Evolutionary conservation across 1,139 yeast species (phyloP), one percentile per base, ranked within the genome.

Genomic region (Saccharomyces hybrid): DNA sequence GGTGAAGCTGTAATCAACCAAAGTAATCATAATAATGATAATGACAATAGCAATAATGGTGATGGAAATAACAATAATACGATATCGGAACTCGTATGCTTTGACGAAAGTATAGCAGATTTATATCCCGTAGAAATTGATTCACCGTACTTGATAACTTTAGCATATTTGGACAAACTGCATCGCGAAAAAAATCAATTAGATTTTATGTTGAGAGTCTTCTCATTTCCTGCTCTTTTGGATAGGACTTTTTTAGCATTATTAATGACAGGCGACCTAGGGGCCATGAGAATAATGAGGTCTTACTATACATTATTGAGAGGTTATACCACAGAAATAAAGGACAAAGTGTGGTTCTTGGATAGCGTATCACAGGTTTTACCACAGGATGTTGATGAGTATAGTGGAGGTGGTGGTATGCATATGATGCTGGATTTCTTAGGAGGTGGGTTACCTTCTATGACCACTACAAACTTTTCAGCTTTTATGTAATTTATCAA

Each of bases 201-300:
- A 1, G 97, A 90, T 67, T 91, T 90, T 65, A 87, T 91, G 42
- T 73, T 91, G 48, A 74, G 97, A 51, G 86, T 91, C 23, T 91
- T 91, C 75, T 95, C 96, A 13, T 90, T 91, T 71, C 98, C 98
- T 3, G 97, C 97, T 0, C 72, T 91, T 50, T 74, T 91, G 61
- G 97, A 91, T 68, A 86, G 85, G 66, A 79, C 82, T 29, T 86
- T 91, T 62, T 74, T 90, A 48, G 82, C 86, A 2, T 70, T 90
- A 46, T 77, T 91, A 50, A 86, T 88, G 82, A 80, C 84, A n/a
- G 96, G 96, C 47, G 97, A 91, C 69, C 73, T 84, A 50, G 82
- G 85, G 57, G 95, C 97, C 8, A 88, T 88, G 89, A 75, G 95
- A 60, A 89, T 91, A 58, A 88, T 91, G 87, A 77, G 95, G 61